Base-by-base conservation (phyloP, 805 yeast genomes). In the Candida ficus region DNA sequence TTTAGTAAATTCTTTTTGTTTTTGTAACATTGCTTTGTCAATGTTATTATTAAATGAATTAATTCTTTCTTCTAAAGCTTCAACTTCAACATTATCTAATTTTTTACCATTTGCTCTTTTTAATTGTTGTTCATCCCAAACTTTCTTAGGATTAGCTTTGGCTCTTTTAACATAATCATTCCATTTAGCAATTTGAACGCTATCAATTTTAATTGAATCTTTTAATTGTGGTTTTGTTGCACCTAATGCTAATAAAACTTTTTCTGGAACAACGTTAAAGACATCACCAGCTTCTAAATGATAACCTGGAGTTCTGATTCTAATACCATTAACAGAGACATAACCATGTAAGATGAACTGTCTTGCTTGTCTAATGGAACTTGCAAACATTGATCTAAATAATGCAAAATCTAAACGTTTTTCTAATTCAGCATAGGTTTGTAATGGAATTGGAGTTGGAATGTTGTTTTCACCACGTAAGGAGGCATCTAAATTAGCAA, bases 311-410 rank as follows among this genome's bases (percentile, higher is more conserved):
- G 84, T 86, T 52, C 73, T 75, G 45, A 90, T 81, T 13, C 68
- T 70, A 27, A 82, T 75, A 9, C 96, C 97, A 58, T 91, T 93
- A 29, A 91, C 98, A 47, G 71, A 68, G 11, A 91, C 98, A 48
- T 81, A 70, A 1, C 95, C 95, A 35, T 78, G 79, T 13, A 85
- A 62, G 44, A 93, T 80, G 54, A 84, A 88, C 58, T 85, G 89
- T 52, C 96, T 77, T 3, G 99, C 96, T 64, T 91, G 98, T 70
- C 97, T 80, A 4, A 88, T 78, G 7, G 95, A 84, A 5, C 95
- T 77, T 5, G 98, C 96, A 68, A 91, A 89, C 84, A 91, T 73
- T 16, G 96, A 71, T 63, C 99, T 80, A 67, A 87, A 93, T 10
- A 91, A 54, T 3, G 96, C 97, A 58, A 83, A 76, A 61, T 91